Conservation (phyloP, 2,329 filamentous ascomycete genomes). For the Aspergillus quadricinctus region DNA sequence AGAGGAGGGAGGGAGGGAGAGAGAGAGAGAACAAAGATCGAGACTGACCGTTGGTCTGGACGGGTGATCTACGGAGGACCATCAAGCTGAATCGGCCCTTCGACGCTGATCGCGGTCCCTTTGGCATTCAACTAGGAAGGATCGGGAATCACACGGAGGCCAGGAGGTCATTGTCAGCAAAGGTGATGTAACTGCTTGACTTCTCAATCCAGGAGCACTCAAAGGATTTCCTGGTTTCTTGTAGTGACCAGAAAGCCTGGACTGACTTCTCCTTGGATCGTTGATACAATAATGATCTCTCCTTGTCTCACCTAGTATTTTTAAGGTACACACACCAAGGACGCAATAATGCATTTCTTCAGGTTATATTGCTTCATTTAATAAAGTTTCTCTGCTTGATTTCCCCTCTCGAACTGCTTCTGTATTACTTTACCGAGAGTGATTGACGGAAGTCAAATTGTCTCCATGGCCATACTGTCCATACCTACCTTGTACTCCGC, state of each 20-base stretch:
- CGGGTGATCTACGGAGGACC: constrained; percentile 9
- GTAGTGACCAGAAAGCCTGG: not conserved
- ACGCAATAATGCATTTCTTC: constrained; percentile 10
- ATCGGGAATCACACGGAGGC: not conserved
- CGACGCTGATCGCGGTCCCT: not conserved
- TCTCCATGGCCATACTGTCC: not conserved
- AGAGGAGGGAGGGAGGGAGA: not conserved
- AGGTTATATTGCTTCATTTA: constrained; percentile 2
- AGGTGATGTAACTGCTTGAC: not conserved
- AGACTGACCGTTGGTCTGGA: not conserved
- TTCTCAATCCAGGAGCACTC: not conserved
- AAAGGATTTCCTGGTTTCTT: not conserved
- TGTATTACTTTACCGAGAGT: constrained; percentile 4
- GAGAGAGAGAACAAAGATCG: not conserved
- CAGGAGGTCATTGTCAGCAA: not conserved
- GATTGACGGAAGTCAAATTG: not conserved
- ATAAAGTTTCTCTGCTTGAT: not conserved
- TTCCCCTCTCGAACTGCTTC: not conserved
- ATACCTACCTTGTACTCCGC: not conserved
- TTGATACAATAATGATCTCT: not conserved
- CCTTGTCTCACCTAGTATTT: not conserved
- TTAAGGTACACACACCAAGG: not conserved
- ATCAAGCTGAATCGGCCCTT: constrained; percentile 3
- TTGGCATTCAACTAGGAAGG: not conserved
- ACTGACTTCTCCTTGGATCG: not conserved